These are phyloP conservation scores for Aspergillus sp. DNA, from an alignment of 2,329 filamentous ascomycete species.

Conservation along the genomic window DNA sequence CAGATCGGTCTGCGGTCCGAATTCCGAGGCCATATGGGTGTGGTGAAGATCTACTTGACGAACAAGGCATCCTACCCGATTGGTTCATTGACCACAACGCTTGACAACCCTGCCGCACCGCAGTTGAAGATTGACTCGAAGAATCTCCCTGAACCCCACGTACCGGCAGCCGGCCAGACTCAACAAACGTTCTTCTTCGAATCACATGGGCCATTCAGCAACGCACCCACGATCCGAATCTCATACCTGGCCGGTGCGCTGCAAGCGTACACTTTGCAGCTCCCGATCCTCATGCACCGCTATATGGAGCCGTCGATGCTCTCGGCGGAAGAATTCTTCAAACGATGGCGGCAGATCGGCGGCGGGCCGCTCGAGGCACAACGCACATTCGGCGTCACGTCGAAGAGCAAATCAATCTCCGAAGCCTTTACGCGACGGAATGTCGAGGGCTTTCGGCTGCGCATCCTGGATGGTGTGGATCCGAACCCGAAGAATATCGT, in stretches of 20 bases:
- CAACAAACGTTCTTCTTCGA: constrained; percentile 96
- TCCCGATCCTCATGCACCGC: constrained; percentile 83
- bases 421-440: constrained; percentile 62
- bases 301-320: constrained; percentile 93
- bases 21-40: constrained; percentile 91
- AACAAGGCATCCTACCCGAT: constrained; percentile 85
- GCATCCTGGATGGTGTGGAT: constrained; percentile 74
- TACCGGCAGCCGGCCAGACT: constrained; percentile 66
- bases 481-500: constrained; percentile 92
- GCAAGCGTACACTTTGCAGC: constrained; percentile 82
- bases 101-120: constrained; percentile 59
- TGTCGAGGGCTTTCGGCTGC: constrained; percentile 83
- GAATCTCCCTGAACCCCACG: constrained; percentile 73
- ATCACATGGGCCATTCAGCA: constrained; percentile 68
- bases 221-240: constrained; percentile 79
- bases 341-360: constrained; percentile 97
- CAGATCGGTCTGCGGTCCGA: constrained; percentile 89
- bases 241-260: constrained; percentile 90
- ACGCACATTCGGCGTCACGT: constrained; percentile 65
- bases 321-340: constrained; percentile 90
- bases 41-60: constrained; percentile 88
- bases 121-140: constrained; percentile 83
- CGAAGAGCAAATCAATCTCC: constrained; percentile 56
- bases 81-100: constrained; percentile 85
- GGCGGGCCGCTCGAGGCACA: constrained; percentile 80